Base-by-base conservation (phyloP, 768 basidiomycete species). In the Hortiboletus flavorubellus region DNA sequence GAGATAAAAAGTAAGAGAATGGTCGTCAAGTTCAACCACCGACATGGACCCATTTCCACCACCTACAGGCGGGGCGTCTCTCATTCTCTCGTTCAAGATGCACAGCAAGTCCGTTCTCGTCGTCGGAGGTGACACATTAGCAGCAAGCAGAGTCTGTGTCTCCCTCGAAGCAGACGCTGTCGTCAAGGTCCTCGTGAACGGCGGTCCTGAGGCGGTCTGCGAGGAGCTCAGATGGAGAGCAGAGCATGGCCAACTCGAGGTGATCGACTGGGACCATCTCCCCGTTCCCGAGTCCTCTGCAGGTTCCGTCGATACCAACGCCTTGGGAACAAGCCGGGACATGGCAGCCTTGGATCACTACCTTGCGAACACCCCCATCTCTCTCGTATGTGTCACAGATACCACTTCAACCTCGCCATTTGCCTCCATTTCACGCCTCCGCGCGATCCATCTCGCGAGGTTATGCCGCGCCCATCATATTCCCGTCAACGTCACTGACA, bases 401-500 rank as follows among this genome's bases (percentile, higher is more conserved):
- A 96, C 92, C 0, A 64, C 89, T n/a, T 44, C 65, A 0, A 64
- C 70, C 23, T 76, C 75, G 43, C 81, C 85, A 11, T 75, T 68
- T 9, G 45, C 37, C 8, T 15, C 57, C 4, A 3, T 16, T 26
- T 39, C 59, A 34, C 73, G 70, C 34, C 64, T 64, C 2, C 88
- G 89, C 3, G 89, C 90, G 1, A 71, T 73, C 42, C 71, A 74
- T 7, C 77, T 97, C 37, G 80, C 84, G 51, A 62, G 67, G 15
- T 65, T 84, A 3, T 89, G 88, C 62, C 75, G 69, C 34, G 56
- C 72, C 1, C 78, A 80, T 29, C 79, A 82, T 51, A 84, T 96
- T 53, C 87, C 85, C 2, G 77, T 93, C 60, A 98, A 95, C 64
- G 80, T 88, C n/a, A 84, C 93, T 1, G 96, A 98, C 69, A 82